Evolutionary conservation across 192 early-diverging fungal species (phyloP).

Genomic region (Pilobolus umbonatus): DNA sequence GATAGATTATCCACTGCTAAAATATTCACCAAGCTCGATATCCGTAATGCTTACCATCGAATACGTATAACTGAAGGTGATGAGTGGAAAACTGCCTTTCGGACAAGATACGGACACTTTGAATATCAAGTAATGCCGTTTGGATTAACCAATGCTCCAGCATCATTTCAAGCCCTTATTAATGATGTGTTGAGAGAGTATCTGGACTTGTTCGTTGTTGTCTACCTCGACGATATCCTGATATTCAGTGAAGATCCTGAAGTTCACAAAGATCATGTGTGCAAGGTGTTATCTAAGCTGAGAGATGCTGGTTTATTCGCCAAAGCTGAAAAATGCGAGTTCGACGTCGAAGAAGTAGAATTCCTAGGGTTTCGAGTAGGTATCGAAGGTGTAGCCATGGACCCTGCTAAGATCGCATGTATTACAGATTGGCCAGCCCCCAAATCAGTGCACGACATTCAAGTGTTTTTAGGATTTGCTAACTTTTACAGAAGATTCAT

Average conservation of each 20-base stretch:
- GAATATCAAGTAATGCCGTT: neutral
- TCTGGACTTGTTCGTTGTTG: neutral
- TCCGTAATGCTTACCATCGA: neutral
- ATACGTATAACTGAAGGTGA: neutral
- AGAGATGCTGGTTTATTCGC: neutral
- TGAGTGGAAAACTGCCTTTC: neutral
- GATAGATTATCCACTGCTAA: conserved; percentile 8
- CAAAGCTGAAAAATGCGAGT: neutral
- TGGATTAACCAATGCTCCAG: neutral
- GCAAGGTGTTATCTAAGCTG: neutral
- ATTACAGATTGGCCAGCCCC: conserved; percentile 16
- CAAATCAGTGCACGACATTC: conserved; percentile 12
- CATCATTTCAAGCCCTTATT: neutral
- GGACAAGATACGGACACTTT: neutral
- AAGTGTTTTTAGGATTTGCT: conserved; percentile 9
- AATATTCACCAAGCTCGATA: conserved; percentile 19
- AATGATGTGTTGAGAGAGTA: neutral
- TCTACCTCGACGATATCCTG: neutral
- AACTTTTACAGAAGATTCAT: conserved; percentile 25
- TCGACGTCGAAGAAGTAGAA: neutral
- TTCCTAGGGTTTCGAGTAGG: neutral
- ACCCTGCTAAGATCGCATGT: neutral
- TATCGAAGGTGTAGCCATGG: neutral
- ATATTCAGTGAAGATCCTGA: neutral
- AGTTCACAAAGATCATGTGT: neutral